phyloP scores from a whole-genome alignment of 2,329 filamentous ascomycete species.

The Epichloe scottii region DNA sequence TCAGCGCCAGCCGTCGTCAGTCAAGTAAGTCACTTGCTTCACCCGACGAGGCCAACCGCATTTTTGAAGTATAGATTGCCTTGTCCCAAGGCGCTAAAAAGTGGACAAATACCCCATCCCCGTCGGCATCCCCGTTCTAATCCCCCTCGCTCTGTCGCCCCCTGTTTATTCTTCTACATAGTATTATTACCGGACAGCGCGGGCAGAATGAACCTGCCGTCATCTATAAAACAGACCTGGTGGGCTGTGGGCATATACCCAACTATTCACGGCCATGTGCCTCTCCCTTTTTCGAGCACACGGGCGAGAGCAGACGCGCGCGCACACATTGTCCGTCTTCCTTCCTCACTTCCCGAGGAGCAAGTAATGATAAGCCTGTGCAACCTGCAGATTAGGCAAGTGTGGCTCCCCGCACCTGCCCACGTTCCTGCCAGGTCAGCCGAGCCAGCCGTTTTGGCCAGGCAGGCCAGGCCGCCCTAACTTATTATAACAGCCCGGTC shows the following conservation, averaged over 20 bases:
- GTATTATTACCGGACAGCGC: too few relatives aligned
- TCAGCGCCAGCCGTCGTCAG: background rate
- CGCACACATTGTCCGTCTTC: too few relatives aligned
- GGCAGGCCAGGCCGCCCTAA: too few relatives aligned
- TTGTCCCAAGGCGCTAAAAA: background rate
- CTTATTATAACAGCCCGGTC: too few relatives aligned
- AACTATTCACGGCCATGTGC: background rate
- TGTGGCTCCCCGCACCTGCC: slow-evolving; percentile 3
- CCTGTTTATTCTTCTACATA: background rate
- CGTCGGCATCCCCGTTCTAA: slow-evolving; percentile 1
- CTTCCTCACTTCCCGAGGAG: background rate
- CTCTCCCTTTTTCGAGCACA: background rate
- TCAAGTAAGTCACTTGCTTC: background rate
- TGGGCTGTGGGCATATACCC: background rate
- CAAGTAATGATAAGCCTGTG: background rate
- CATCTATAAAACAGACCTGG: too few relatives aligned
- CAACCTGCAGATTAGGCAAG: slow-evolving; percentile 2
- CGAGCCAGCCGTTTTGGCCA: too few relatives aligned
- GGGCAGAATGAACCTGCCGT: too few relatives aligned
- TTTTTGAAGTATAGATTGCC: background rate
- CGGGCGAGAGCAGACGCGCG: too few relatives aligned
- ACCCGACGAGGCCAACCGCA: background rate
- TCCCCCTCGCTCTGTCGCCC: background rate
- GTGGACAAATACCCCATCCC: background rate
- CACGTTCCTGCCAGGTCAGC: background rate